Base-by-base conservation (phyloP, 768 basidiomycete genomes). In the Kwoniella newhampshirensis region DNA sequence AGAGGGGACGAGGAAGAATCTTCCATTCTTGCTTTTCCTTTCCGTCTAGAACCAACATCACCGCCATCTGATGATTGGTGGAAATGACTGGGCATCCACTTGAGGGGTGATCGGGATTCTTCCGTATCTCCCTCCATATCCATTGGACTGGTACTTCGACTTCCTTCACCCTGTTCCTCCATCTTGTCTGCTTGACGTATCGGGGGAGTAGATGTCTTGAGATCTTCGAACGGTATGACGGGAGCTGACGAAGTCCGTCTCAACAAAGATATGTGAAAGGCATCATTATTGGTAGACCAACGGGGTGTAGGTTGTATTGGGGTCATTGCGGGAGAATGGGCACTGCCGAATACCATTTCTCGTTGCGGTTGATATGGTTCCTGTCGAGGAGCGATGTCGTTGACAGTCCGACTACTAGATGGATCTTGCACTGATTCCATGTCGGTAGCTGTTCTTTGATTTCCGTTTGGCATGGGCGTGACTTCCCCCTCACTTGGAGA, bases 11-110 rank as follows among this genome's bases (percentile, higher is more conserved):
- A 15, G 41, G 53, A 42, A 4, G 39, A 13, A 21, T 70, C 69
- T 4, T 63, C 57, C 64, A 68, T 65, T 32, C 57, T 51, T 2
- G 56, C 58, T 59, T 73, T 73, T n/a, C 71, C 71, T 59, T 70
- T 73, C 17, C 71, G 54, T 3, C 62, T 23, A 21, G 45, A 30
- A 6, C 44, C 53, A 15, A 47, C 37, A 18, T 46, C 26, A 2
- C 59, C 30, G 17, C 43, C n/a, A 13, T 32, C 32, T 6, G 32
- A 32, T 32, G 13, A 32, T 15, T 50, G 54, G 41, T 64, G 54
- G 13, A 68, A 56, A 56, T 66, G 67, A 43, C 40, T 62, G 1
- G 67, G 67, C 15, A 58, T 36, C 66, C 66, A 70, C 4, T 62
- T 56, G 1, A 70, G 25, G 1, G 68, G 61, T 1, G 66, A 62